Base-by-base conservation (phyloP, 2,329 filamentous ascomycete genomes). In the Drechslerella coelobrocha region DNA sequence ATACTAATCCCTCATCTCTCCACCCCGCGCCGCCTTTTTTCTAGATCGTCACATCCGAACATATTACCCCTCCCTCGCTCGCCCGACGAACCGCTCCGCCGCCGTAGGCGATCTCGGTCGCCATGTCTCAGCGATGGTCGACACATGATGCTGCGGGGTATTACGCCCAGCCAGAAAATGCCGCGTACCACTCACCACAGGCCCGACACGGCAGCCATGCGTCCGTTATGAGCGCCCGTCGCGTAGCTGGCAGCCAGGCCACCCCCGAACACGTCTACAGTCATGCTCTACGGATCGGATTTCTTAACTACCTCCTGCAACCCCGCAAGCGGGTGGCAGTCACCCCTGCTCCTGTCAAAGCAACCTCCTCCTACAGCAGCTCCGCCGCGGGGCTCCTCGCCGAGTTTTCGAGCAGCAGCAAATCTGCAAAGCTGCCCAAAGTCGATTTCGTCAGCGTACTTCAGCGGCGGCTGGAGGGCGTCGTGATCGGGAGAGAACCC, bases 271-370 rank as follows among this genome's bases (percentile, higher is more conserved):
- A 97, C 80, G 92, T 91, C 77, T 96, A 95, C 81, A 89, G 88
- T 73, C 96, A 91, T 80, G 92, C 92, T 76, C 86, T 99, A 60
- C 89, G 94, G 73, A 88, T 90, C 75, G 93, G 93, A 75, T 97
- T 91, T 80, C 89, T 99, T 66, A 85, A 93, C 79, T 95, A 99
- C 79, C 87, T 97, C 47, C 85, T 99, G 56, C 92, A 96, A 78
- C 93, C 94, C 73, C 90, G 92, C 77, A 85, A 90, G 76, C 94
- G 93, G 80, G 87, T 91, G 77, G 90, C 93, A 77, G 87, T 94
- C 43, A 80, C 87, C 9, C 84, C 85, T 61, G 84, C 86, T 72
- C 81, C 84, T 6, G 78, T 84, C 45, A 56, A 75, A 54, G 86
- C 91, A 79, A 8, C 59, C 26, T 62, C 57, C n/a, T 87, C 90